These are phyloP conservation scores for Globisporangium cederbergense DNA, from an alignment of 352 stramenopile genomes.

Conservation along the genomic window DNA sequence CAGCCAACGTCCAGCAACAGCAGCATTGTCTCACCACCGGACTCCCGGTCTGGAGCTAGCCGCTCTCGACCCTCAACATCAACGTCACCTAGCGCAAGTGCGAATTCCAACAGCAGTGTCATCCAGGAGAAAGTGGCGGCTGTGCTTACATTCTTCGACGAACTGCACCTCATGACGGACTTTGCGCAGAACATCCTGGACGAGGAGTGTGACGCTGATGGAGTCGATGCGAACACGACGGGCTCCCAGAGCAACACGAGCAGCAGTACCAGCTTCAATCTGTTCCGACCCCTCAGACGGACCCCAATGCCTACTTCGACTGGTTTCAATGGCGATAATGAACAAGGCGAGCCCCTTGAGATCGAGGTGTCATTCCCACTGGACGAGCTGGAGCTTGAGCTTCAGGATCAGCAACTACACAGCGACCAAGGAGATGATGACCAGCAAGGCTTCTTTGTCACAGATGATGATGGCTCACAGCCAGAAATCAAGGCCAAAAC, in stretches of 20 bases:
- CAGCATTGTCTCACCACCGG: not conserved
- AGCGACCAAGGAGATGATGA: not conserved
- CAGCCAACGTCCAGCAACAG: constrained; percentile 14
- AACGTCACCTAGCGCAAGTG: not conserved
- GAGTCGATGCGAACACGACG: not conserved
- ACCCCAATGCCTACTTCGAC: constrained; percentile 25
- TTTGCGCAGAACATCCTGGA: constrained; percentile 62
- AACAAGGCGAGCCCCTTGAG: not conserved
- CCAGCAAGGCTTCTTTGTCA: not conserved
- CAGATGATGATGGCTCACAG: not conserved
- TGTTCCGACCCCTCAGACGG: constrained; percentile 26
- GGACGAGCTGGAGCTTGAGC: constrained; percentile 19
- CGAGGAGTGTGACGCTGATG: constrained; percentile 31
- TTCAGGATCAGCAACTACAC: constrained; percentile 10
- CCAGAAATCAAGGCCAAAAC: not conserved
- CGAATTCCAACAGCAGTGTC: no score
- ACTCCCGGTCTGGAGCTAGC: not conserved
- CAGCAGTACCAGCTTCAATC: constrained; percentile 38
- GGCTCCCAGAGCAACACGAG: constrained; percentile 33
- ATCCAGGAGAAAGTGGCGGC: constrained; percentile 33
- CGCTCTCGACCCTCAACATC: not conserved
- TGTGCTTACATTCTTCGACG: constrained; percentile 52
- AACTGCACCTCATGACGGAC: constrained; percentile 49
- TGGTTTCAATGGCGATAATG: not conserved
- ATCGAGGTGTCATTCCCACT: constrained; percentile 6